Percentiles rank a stretch among this genome's conserved stretches.
These are phyloP conservation scores for Ramaria rubella DNA, from an alignment of 768 basidiomycete species.

Conservation along the genomic window DNA sequence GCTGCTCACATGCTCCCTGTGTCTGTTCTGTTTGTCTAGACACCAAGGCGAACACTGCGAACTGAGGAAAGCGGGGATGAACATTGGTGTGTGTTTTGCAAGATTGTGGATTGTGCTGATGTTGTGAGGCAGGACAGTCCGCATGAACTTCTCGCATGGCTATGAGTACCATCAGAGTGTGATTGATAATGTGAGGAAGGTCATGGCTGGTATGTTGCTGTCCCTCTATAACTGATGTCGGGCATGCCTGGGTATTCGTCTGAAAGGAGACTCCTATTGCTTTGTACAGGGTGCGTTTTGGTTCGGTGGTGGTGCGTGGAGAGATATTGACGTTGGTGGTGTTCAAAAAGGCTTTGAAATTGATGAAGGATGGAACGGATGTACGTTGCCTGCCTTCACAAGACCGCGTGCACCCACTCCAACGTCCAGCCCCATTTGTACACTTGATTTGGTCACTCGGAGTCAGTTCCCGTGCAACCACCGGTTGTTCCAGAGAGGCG, in stretches of 20 bases:
- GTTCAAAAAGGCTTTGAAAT: constrained; percentile 95
- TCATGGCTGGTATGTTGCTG: constrained; percentile 61
- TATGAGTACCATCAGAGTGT: constrained; percentile 99
- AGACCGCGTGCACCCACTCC: too few species aligned
- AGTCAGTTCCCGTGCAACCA: too few species aligned
- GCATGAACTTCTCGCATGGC: constrained; percentile 99
- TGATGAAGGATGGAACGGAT: constrained; percentile 82
- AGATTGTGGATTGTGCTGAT: constrained; percentile 7
- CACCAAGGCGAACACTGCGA: constrained; percentile 88
- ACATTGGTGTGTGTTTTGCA: constrained; percentile 70
- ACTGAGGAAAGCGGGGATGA: constrained; percentile 88
- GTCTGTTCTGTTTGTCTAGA: constrained; percentile 39
- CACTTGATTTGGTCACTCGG: too few species aligned
- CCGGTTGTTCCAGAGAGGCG: too few species aligned
- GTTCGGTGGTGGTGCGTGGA: background rate
- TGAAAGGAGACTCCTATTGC: constrained; percentile 88
- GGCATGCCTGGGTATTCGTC: constrained; percentile 30
- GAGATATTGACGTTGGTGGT: background rate
- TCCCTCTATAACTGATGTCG: background rate
- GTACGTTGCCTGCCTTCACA: constrained; percentile 49
- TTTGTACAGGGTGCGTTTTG: constrained; percentile 77
- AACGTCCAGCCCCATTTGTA: too few species aligned
- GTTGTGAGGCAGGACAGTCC: constrained; percentile 70
- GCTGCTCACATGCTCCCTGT: constrained; percentile 12
- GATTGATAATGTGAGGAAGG: constrained; percentile 92